Evolutionary conservation across 306 rosid genomes (phyloP), one percentile per base, ranked within the genome.

Genomic region (Oxytropis ochrocephala): DNA sequence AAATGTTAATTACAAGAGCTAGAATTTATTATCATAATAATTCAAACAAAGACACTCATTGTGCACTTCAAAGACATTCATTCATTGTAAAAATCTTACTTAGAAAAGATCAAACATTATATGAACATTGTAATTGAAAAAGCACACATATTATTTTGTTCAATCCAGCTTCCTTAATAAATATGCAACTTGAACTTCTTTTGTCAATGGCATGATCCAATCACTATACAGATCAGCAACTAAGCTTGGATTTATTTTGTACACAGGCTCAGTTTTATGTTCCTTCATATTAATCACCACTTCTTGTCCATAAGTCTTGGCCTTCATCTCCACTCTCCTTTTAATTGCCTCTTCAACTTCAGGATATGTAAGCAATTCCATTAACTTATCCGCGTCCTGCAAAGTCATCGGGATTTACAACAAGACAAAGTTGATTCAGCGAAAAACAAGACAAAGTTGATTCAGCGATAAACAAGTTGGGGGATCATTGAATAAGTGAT

Each of bases 161-260:
- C 86, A 89, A 38, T 95, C 99, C 77, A 95, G 73, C 83, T 88
- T 85, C 83, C 96, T 87, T 42, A 95, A 67, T 35, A 95, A 82
- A 75, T 91, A 95, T 4, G 87, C 88, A 79, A 91, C 88, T 85
- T 91, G 97, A 72, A 91, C 97, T 81, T 95, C 84, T 78, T 95
- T 95, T 43, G 99, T 95, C 75, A 95, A 64, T 57, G 99, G 99
- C 99, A 95, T 95, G 85, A 95, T 95, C 97, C 96, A 91, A 9
- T 85, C 89, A 56, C 92, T 82, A 58, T 95, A 91, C 0, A 95
- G 84, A 83, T 85, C 89, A 73, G 96, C 96, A 75, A 95, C 88
- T 83, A 91, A 73, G 44, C 72, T 74, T 33, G 99, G 96, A 58
- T 80, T 77, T 24, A 95, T 91, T 83, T 95, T 95, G 80, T 81